Percentiles rank a stretch among this genome's conserved stretches.
Evolutionary conservation across 495 filamentous ascomycete genomes (phyloP).

Genomic region (Jackrogersella multiformis): DNA sequence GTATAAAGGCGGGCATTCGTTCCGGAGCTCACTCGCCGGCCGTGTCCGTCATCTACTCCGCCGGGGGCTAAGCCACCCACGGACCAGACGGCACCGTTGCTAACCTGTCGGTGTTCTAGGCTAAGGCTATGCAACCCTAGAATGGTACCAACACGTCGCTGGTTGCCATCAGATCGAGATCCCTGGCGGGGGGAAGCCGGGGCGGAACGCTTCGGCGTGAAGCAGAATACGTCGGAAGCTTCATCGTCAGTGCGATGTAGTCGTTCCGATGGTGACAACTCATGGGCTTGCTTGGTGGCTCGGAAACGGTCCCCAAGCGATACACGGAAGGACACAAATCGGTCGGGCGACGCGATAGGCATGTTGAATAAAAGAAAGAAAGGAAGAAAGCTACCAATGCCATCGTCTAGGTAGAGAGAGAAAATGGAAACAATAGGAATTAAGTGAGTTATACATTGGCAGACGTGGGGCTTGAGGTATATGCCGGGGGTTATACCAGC

Average conservation of each 20-base stretch:
- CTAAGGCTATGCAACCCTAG: slow-evolving; percentile 46
- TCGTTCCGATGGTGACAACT: slow-evolving; percentile 69
- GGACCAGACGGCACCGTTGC: slow-evolving; percentile 79
- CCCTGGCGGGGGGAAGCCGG: slow-evolving; percentile 42
- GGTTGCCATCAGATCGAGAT: slow-evolving; percentile 46
- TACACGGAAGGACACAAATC: slow-evolving; percentile 71
- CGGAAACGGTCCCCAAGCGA: slow-evolving; percentile 66
- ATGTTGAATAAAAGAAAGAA: slow-evolving; percentile 44
- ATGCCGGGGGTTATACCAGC: neutral
- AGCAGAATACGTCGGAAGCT: slow-evolving; percentile 74
- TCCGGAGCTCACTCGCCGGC: slow-evolving; percentile 70
- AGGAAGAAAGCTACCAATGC: slow-evolving; percentile 44
- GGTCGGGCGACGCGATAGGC: slow-evolving; percentile 62
- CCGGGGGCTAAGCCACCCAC: slow-evolving; percentile 73
- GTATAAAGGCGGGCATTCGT: slow-evolving; percentile 79
- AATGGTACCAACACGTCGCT: slow-evolving; percentile 50
- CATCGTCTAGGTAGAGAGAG: slow-evolving; percentile 34
- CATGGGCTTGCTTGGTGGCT: slow-evolving; percentile 68
- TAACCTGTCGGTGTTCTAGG: slow-evolving; percentile 60
- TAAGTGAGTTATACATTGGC: neutral
- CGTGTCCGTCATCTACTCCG: slow-evolving; percentile 68
- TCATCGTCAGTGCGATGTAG: slow-evolving; percentile 65
- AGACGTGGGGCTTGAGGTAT: neutral
- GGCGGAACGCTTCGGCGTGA: slow-evolving; percentile 51
- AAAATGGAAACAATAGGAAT: slow-evolving; percentile 17